Conservation (phyloP, 2,329 filamentous ascomycete species). For the Escovopsis weberi region DNA sequence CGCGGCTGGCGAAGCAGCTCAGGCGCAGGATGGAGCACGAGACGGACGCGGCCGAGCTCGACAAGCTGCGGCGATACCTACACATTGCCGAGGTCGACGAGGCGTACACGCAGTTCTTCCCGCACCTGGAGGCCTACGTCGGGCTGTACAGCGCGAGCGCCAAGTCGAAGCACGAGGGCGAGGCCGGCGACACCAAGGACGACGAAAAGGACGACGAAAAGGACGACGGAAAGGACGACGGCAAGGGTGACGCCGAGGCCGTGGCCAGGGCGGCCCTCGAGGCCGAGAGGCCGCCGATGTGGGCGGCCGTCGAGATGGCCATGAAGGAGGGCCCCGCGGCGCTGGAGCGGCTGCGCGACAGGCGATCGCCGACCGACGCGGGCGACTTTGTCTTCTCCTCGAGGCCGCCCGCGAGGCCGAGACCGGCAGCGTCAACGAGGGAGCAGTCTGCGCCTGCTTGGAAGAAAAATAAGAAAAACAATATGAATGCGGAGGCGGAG, state of each 20-base stretch:
- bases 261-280: constrained; percentile 29
- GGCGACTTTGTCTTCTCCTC: constrained; percentile 1
- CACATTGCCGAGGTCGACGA: constrained; percentile 59
- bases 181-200: constrained; percentile 21
- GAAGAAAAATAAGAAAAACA: constrained; percentile 8
- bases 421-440: not conserved
- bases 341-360: constrained; percentile 41
- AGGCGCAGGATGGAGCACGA: constrained; percentile 39
- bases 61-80: constrained; percentile 39
- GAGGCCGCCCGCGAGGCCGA: constrained; percentile 4
- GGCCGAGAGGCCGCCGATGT: constrained; percentile 45
- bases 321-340: constrained; percentile 40
- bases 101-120: constrained; percentile 60
- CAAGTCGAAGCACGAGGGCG: constrained; percentile 20
- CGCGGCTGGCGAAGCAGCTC: constrained; percentile 50
- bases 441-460: not conserved
- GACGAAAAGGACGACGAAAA: constrained; percentile 7
- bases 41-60: constrained; percentile 35
- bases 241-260: constrained; percentile 10
- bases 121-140: constrained; percentile 56
- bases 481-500: too few relatives aligned
- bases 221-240: not conserved
- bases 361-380: constrained; percentile 17
- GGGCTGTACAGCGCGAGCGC: constrained; percentile 39
- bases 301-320: constrained; percentile 50